Percentiles rank a stretch among this genome's conserved stretches.
Conservation (phyloP, 1,284 basidiomycete genomes). For the Malassezia restricta region DNA sequence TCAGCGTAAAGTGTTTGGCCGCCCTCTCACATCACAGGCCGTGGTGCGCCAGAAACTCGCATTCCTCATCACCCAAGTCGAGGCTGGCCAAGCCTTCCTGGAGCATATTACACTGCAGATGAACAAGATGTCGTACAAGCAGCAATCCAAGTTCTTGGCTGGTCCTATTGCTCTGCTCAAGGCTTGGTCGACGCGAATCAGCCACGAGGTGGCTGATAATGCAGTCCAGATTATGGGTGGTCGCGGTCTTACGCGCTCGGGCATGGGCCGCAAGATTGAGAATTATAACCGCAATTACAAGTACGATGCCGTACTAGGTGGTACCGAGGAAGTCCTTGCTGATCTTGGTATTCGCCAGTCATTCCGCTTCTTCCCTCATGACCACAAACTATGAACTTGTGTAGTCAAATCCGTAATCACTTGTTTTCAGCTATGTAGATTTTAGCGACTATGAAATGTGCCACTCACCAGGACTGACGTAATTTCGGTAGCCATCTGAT, state of each 20-base stretch:
- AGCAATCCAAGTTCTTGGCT: conserved; percentile 53
- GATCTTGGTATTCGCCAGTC: conserved; percentile 52
- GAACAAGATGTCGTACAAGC: conserved; percentile 62
- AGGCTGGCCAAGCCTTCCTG: conserved; percentile 74
- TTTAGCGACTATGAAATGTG: no score
- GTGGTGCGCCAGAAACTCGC: conserved; percentile 75
- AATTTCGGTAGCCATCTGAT: no score
- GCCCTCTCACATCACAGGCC: conserved; percentile 64
- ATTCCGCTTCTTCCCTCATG: conserved; percentile 38
- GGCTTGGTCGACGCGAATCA: conserved; percentile 44
- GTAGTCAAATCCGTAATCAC: neutral
- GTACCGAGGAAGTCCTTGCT: conserved; percentile 49
- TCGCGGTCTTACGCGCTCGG: conserved; percentile 57
- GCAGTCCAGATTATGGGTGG: conserved; percentile 65
- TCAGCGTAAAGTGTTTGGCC: conserved; percentile 45
- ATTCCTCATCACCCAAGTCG: conserved; percentile 68
- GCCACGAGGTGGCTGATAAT: conserved; percentile 55
- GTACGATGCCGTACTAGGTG: conserved; percentile 51
- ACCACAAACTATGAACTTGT: conserved; percentile 23
- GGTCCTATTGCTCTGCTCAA: conserved; percentile 69
- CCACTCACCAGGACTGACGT: no score
- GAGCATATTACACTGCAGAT: conserved; percentile 84
- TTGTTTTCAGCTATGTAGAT: neutral
- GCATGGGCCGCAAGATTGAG: conserved; percentile 53
- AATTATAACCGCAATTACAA: conserved; percentile 58